phyloP scores from a whole-genome alignment of 257 asterid genomes.

The Dorcoceras hygrometricum region DNA sequence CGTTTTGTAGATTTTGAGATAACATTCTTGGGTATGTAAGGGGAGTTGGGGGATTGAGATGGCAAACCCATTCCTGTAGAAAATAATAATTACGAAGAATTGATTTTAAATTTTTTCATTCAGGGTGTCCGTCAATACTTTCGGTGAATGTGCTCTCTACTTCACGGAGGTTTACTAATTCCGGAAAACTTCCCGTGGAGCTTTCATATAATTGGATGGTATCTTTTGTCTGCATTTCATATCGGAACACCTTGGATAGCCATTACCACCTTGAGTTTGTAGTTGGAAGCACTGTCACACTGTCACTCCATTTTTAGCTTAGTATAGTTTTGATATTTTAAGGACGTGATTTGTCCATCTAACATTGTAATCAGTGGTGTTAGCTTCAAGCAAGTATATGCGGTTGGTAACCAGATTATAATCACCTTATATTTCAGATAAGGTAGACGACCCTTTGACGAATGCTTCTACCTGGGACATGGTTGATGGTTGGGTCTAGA shows the following conservation, averaged over 20 bases:
- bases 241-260: background rate
- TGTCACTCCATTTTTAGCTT: background rate
- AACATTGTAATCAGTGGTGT: background rate
- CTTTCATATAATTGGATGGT: too few relatives aligned
- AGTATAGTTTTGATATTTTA: too few relatives aligned
- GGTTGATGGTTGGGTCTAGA: background rate
- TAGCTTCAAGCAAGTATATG: background rate
- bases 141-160: background rate
- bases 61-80: background rate
- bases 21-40: background rate
- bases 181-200: too few relatives aligned
- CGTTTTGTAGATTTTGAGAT: background rate
- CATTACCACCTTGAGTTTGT: background rate
- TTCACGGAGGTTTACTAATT: too few relatives aligned
- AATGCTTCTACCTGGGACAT: slow-evolving; percentile 1
- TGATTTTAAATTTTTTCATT: too few relatives aligned
- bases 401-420: background rate
- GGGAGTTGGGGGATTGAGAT: background rate
- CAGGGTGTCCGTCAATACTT: too few relatives aligned
- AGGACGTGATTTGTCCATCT: background rate
- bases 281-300: background rate
- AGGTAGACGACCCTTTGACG: background rate
- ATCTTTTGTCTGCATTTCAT: too few relatives aligned
- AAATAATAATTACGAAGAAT: too few relatives aligned
- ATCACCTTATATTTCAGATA: background rate